phyloP scores from a whole-genome alignment of 2,329 filamentous ascomycete genomes.

The Cladobotryum protrusum region DNA sequence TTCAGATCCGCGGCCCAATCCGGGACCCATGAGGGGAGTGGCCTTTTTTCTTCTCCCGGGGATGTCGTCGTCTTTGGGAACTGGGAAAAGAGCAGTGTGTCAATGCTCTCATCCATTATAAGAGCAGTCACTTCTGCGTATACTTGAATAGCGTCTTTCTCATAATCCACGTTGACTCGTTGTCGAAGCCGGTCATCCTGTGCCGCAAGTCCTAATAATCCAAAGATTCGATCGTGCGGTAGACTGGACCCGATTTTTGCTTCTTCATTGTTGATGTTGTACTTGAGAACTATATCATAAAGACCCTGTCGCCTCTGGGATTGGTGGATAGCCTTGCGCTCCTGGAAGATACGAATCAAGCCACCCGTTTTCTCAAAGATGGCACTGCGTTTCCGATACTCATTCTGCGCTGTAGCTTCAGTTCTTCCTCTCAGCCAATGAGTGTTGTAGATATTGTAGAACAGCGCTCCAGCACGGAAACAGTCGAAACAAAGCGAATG shows the following conservation, averaged over 20 bases:
- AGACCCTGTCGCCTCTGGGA: slow-evolving; percentile 12
- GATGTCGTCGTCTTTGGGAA: slow-evolving; percentile 11
- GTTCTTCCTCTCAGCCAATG: slow-evolving; percentile 18
- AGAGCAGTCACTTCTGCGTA: slow-evolving; percentile 19
- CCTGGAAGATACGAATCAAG: slow-evolving; percentile 22
- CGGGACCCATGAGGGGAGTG: slow-evolving; percentile 28
- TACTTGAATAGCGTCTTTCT: slow-evolving; percentile 1
- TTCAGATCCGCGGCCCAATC: slow-evolving; percentile 27
- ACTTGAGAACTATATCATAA: slow-evolving; percentile 23
- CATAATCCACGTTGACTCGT: slow-evolving; percentile 14
- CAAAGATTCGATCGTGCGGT: slow-evolving; percentile 27
- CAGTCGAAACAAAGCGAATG: slow-evolving; percentile 20
- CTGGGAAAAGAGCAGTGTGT: slow-evolving; percentile 26
- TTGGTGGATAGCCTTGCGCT: slow-evolving; percentile 25
- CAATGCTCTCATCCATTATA: slow-evolving; percentile 18
- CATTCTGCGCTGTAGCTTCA: slow-evolving; percentile 8
- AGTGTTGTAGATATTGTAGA: slow-evolving; percentile 26
- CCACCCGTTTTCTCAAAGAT: slow-evolving; percentile 18
- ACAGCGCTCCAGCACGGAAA: slow-evolving; percentile 20
- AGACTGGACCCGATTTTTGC: slow-evolving; percentile 22
- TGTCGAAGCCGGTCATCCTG: slow-evolving; percentile 15
- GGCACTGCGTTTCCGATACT: slow-evolving; percentile 14
- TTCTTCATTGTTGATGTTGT: slow-evolving; percentile 21
- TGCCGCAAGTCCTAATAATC: slow-evolving; percentile 24
- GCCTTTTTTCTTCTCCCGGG: not conserved